phyloP scores from a whole-genome alignment of 2,329 filamentous ascomycete species.

The Pezicula neosporulosa region DNA sequence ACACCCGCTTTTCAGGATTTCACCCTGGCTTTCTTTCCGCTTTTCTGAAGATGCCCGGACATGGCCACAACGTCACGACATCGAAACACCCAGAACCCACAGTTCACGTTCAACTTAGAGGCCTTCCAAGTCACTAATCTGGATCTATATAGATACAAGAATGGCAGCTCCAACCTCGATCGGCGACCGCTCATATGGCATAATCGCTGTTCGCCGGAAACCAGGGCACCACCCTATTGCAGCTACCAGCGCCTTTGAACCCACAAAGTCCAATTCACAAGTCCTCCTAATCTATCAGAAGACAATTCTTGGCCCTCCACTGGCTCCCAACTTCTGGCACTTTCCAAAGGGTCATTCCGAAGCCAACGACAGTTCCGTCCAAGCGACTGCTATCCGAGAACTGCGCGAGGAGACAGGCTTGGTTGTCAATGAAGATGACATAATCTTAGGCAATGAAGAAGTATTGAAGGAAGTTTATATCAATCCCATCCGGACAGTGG shows the following conservation, averaged over 20 bases:
- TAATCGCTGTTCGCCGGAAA: slow-evolving; percentile 11
- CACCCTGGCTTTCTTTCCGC: too few relatives aligned
- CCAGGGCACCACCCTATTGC: not conserved
- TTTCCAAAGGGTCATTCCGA: slow-evolving; percentile 19
- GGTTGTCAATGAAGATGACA: not conserved
- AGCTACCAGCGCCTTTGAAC: not conserved
- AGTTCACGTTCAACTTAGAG: not conserved
- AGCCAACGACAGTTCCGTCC: not conserved
- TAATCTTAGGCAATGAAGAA: slow-evolving; percentile 2
- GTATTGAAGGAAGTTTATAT: slow-evolving; percentile 7
- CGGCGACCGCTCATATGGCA: slow-evolving; percentile 17
- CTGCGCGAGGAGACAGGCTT: slow-evolving; percentile 15
- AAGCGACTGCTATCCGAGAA: slow-evolving; percentile 12
- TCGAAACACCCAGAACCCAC: not conserved
- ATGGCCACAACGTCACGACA: too few relatives aligned
- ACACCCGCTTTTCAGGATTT: too few relatives aligned
- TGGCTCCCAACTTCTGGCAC: slow-evolving; percentile 9
- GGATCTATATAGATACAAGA: not conserved
- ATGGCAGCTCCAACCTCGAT: slow-evolving; percentile 3
- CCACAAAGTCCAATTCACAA: slow-evolving; percentile 8
- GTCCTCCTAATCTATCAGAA: slow-evolving; percentile 16
- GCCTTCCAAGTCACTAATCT: not conserved
- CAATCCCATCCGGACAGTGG: slow-evolving; percentile 7
- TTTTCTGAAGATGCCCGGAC: too few relatives aligned
- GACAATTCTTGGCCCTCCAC: not conserved